phyloP scores from a whole-genome alignment of 495 filamentous ascomycete genomes.

The Lindgomyces ingoldianus region DNA sequence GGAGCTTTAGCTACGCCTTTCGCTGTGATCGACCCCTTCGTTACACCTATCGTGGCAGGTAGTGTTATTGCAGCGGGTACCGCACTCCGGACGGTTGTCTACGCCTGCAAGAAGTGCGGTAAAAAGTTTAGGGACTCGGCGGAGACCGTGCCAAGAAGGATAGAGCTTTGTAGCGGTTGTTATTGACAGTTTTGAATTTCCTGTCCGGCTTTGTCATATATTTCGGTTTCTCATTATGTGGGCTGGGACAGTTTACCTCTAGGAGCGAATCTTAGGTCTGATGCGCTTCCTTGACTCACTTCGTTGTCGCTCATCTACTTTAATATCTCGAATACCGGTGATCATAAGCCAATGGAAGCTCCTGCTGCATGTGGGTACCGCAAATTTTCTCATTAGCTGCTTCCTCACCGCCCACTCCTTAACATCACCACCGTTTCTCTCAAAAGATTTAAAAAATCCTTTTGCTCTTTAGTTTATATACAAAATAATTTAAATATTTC shows the following conservation, averaged over 20 bases:
- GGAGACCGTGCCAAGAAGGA: neutral
- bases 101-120: neutral
- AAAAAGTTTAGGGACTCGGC: neutral
- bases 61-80: neutral
- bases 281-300: too few species aligned
- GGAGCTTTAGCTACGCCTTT: neutral
- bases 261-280: too few species aligned
- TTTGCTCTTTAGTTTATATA: neutral
- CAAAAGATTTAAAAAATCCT: neutral
- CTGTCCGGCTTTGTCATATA: neutral
- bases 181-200: neutral
- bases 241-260: too few species aligned
- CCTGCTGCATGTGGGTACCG: too few species aligned
- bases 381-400: neutral
- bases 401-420: neutral
- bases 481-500: neutral
- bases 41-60: neutral
- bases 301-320: too few species aligned
- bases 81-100: neutral
- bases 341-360: too few species aligned
- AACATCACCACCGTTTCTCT: neutral
- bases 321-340: too few species aligned
- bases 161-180: neutral
- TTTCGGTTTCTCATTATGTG: neutral
- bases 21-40: neutral